Base-by-base conservation (phyloP, 345 rosid species). In the Dimocarpus longan region DNA sequence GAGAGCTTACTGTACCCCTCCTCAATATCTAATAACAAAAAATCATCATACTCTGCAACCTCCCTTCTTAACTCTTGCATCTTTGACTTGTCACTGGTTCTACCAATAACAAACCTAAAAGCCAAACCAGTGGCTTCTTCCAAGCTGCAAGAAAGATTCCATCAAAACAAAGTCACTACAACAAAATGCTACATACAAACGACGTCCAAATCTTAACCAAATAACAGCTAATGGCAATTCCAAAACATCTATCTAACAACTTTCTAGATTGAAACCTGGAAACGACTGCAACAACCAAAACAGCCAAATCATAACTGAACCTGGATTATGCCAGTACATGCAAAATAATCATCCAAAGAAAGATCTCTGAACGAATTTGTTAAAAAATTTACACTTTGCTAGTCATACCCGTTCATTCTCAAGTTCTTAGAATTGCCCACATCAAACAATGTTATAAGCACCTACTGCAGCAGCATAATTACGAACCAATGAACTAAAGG, bases 1-100 rank as follows among this genome's bases (percentile, higher is more conserved):
- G 99, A 97, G 46, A 95, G 99, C 90, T 90, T 88, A 88, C 98
- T 95, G 75, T 95, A 95, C 93, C 92, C 93, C 94, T 95, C 97
- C 89, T 92, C 93, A 5, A 88, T 90, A 85, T 95, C 99, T 26
- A 95, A 88, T 62, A 95, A 79, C 85, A 95, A 60, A 85, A 95
- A 91, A 82, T 95, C 99, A 80, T 92, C 98, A 78, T 88, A 95
- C 79, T 86, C 89, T 50, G 85, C 89, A 77, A 95, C 81, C 84
- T 95, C 98, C 76, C 81, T 91, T 75, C 81, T 86, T 59, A 95
- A 92, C 83, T 85, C 92, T 40, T 78, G 77, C 93, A 89, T 93
- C 84, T 90, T 91, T 12, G 83, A 66, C 16, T 81, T 77, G 78
- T 92, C 91, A 78, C 83, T 85, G 60, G 91, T 90, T 80, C 82